Conservation (phyloP, 2,329 filamentous ascomycete species). For the Leptosphaerulina australis region DNA sequence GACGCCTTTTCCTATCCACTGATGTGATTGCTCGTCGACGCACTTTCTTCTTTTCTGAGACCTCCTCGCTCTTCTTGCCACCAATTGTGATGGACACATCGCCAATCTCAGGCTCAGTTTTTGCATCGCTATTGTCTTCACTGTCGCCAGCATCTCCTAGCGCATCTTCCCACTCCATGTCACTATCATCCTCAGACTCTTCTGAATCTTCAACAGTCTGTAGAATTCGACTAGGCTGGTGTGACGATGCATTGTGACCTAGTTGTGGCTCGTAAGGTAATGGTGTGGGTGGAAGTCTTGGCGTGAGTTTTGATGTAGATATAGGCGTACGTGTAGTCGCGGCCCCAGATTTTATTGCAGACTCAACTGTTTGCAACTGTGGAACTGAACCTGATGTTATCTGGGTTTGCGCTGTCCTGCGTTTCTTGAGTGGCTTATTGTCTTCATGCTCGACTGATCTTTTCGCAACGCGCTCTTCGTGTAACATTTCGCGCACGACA, state of each 20-base stretch:
- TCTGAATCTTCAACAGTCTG: constrained; percentile 54
- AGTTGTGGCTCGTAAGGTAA: constrained; percentile 15
- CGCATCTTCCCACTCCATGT: constrained; percentile 67
- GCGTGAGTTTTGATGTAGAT: not conserved
- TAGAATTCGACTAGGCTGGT: constrained; percentile 37
- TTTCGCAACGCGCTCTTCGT: constrained; percentile 46
- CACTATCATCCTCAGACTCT: constrained; percentile 64
- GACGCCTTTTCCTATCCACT: constrained; percentile 64
- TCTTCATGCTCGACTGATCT: constrained; percentile 37
- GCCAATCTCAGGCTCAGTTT: constrained; percentile 42
- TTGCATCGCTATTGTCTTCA: constrained; percentile 28
- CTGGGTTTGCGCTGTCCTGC: constrained; percentile 30
- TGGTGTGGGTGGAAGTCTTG: constrained; percentile 17
- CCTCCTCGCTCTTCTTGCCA: constrained; percentile 32
- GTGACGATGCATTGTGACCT: constrained; percentile 11
- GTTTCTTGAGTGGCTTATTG: constrained; percentile 49
- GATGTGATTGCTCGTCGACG: constrained; percentile 61
- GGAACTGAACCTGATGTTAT: constrained; percentile 9
- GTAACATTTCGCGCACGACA: constrained; percentile 55
- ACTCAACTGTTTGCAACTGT: not conserved
- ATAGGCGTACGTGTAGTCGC: not conserved
- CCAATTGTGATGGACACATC: constrained; percentile 53
- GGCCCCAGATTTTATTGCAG: too few relatives aligned
- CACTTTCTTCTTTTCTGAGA: constrained; percentile 43
- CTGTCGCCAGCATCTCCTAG: constrained; percentile 37